Evolutionary conservation across 176 grass and related monocot genomes (phyloP), one percentile per base, ranked within the genome.

Genomic region (Aegilops sharonensis): DNA sequence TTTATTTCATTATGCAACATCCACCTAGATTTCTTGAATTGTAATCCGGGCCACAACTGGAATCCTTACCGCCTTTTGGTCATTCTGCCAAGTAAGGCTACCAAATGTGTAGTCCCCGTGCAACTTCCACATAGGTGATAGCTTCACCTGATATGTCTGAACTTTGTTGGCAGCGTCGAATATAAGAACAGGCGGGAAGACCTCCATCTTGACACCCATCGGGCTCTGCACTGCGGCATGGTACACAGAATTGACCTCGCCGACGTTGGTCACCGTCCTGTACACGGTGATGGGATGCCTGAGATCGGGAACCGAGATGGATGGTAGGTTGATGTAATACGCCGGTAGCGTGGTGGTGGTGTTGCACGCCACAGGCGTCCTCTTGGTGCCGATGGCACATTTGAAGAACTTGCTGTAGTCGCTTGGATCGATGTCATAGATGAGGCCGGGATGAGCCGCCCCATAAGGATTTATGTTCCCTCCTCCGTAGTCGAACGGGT

Each of bases 401-500:
- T 14, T 50, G 47, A 50, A 50, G 47, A 50, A 50, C 4, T 50
- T 50, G 47, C 1, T 50, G 11, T 50, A 50, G 1, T 50, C 47
- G 0, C 11, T 50, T 50, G 47, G 47, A 50, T 50, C 47, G 47
- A 50, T 50, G 47, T 50, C 47, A 2, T 50, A 50, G 4, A 50
- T 50, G 47, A 50, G 47, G 12, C 47, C 13, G 47, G 47, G 47
- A 50, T 50, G 13, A 50, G 47, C 47, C 12, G 47, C 47, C 4
- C 47, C 47, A 0, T 4, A 50, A 50, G 47, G 47, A 50, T 50
- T 50, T 1, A 50, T 50, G 47, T 61, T 11, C 27, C 86, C 86
- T 0, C 79, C 79, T 45, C 86, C 79, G 0, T 88, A 88, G 62
- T 88, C 86, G 6, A 88, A 88, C 14, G 86, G 86, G 14, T 83